phyloP scores from a whole-genome alignment of 179 eudicot species.

The Dionaea muscipula region DNA sequence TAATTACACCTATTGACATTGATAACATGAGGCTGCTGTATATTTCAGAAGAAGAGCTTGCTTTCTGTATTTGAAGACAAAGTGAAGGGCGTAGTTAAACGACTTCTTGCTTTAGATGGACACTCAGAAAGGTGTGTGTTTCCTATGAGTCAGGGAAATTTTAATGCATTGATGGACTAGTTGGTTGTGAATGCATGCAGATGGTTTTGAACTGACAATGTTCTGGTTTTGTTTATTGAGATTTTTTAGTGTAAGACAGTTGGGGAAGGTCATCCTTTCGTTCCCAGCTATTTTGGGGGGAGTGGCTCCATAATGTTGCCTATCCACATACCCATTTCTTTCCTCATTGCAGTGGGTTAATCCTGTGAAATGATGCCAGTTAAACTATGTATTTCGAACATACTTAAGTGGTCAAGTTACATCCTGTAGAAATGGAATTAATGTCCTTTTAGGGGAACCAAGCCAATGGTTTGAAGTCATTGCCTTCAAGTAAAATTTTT shows the following conservation, averaged over 20 bases:
- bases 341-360: too few species aligned
- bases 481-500: too few species aligned
- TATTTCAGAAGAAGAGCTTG: conserved; percentile 62
- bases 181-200: not conserved
- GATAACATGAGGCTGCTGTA: conserved; percentile 12
- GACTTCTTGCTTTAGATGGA: conserved; percentile 52
- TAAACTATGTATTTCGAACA: too few species aligned
- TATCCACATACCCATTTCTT: too few species aligned
- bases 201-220: not conserved
- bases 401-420: too few species aligned
- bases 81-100: conserved; percentile 58
- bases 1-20: conserved; percentile 5
- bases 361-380: too few species aligned
- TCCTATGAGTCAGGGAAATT: not conserved
- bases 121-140: conserved; percentile 50
- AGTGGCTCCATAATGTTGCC: not conserved
- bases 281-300: not conserved
- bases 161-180: not conserved
- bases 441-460: too few species aligned
- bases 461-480: too few species aligned
- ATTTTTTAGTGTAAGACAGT: not conserved
- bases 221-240: not conserved
- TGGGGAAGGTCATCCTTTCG: not conserved
- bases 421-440: too few species aligned
- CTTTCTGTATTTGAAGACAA: conserved; percentile 50